phyloP scores from a whole-genome alignment of 257 asterid species.

The Jaltomata sinuosa region DNA sequence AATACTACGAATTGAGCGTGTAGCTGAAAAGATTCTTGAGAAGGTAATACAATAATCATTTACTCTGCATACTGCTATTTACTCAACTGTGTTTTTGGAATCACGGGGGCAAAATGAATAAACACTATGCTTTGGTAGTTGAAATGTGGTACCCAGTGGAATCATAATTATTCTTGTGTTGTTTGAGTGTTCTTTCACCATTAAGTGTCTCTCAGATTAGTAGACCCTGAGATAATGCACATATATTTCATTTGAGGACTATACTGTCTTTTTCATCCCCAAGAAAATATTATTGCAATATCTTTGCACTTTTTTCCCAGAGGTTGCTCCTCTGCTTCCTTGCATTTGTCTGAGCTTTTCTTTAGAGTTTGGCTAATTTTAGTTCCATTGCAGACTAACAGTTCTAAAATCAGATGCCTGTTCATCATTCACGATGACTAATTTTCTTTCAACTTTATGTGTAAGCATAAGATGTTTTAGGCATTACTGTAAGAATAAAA shows the following conservation, averaged over 20 bases:
- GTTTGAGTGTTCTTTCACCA: background rate
- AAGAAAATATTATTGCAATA: background rate
- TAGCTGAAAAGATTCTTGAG: conserved; percentile 71
- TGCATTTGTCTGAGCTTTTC: background rate
- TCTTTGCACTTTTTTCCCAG: background rate
- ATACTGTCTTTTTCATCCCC: background rate
- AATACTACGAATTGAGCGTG: conserved; percentile 66
- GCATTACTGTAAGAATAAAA: background rate
- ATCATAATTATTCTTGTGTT: background rate
- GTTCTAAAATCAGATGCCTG: background rate
- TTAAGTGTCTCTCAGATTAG: background rate
- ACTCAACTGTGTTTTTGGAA: background rate
- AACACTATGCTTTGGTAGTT: background rate
- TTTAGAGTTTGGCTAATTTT: background rate
- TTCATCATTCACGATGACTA: background rate
- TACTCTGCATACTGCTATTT: background rate
- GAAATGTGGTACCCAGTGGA: background rate
- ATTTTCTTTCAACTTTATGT: background rate
- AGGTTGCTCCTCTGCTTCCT: background rate
- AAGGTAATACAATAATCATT: conserved; percentile 33
- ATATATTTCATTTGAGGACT: background rate
- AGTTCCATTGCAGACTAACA: background rate
- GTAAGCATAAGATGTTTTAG: background rate
- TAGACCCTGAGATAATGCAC: background rate
- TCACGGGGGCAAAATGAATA: background rate